Conservation (phyloP, 108 stramenopile genomes). For the Skeletonema menzelii region DNA sequence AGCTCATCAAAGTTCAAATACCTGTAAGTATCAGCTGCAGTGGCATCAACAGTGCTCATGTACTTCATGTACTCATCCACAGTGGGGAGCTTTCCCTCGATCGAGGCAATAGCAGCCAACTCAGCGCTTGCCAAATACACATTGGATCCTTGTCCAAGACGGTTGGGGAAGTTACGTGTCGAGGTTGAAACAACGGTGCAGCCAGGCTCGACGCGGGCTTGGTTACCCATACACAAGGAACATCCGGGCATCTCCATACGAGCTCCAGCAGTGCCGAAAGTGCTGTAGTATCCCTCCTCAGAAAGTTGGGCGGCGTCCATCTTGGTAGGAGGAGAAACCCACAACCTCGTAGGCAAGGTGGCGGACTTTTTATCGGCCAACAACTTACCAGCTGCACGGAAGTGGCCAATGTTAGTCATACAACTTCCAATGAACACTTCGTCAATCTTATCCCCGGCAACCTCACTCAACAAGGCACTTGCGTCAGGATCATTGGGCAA, state of each 20-base stretch:
- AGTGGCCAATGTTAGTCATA: conserved; percentile 98
- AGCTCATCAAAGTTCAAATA: conserved; percentile 96
- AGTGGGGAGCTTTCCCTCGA: conserved; percentile 88
- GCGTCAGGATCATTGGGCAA: conserved; percentile 97
- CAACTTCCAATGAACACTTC: conserved; percentile 97
- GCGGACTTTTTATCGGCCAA: conserved; percentile 65
- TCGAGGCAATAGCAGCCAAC: conserved; percentile 87
- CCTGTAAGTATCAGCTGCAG: conserved; percentile 92
- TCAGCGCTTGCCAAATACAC: conserved; percentile 94
- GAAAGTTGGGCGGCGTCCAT: conserved; percentile 97
- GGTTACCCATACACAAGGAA: conserved; percentile 97
- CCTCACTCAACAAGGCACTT: conserved; percentile 81
- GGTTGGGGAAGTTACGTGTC: conserved; percentile 97
- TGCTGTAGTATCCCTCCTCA: conserved; percentile 95
- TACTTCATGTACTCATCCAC: conserved; percentile 88
- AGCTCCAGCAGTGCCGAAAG: conserved; percentile 90
- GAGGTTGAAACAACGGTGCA: conserved; percentile 93
- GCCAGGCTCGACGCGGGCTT: conserved; percentile 92
- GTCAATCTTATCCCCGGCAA: conserved; percentile 88
- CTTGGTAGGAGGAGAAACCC: conserved; percentile 95
- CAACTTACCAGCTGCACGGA: conserved; percentile 96
- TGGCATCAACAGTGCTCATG: conserved; percentile 78
- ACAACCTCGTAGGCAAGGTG: conserved; percentile 86
- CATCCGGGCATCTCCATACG: conserved; percentile 97
- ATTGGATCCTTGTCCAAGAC: conserved; percentile 94